Evolutionary conservation across 768 basidiomycete species (phyloP).

Genomic region (Mycena kentingensis): DNA sequence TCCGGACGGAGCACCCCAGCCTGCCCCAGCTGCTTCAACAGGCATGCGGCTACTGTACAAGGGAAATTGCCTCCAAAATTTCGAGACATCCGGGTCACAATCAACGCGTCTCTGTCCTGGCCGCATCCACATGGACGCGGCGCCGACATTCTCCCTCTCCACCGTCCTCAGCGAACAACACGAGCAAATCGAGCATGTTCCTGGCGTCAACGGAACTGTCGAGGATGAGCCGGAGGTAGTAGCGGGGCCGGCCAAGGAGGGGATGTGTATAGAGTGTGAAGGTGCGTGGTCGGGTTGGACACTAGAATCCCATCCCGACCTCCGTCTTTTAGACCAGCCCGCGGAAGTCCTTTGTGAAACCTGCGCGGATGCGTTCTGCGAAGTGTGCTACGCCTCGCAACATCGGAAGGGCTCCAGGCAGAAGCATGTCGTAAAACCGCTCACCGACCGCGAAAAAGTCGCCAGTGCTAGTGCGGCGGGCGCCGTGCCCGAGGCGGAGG

Average conservation of each 20-base stretch:
- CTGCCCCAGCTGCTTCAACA: too few species aligned
- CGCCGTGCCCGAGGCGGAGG: conserved; percentile 21
- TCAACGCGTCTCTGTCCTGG: background rate
- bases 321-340: conserved; percentile 66
- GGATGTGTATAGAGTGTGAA: conserved; percentile 85
- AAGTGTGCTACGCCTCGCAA: conserved; percentile 84
- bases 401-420: conserved; percentile 83
- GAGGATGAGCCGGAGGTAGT: conserved; percentile 61
- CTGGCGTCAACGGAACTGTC: conserved; percentile 40
- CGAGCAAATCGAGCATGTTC: conserved; percentile 63
- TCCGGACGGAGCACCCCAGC: too few species aligned
- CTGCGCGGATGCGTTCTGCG: conserved; percentile 75
- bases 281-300: conserved; percentile 44
- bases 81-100: background rate
- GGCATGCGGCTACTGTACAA: too few species aligned
- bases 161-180: conserved; percentile 70
- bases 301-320: conserved; percentile 6
- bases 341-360: conserved; percentile 72
- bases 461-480: conserved; percentile 23
- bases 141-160: conserved; percentile 56
- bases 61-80: too few species aligned
- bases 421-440: conserved; percentile 54
- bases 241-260: conserved; percentile 52
- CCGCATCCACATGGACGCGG: conserved; percentile 14
- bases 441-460: conserved; percentile 34